A percentile compares a stretch with the other conserved stretches of the same genome.
phyloP scores from a whole-genome alignment of 2,329 filamentous ascomycete species.

The Beauveria asiatica region DNA sequence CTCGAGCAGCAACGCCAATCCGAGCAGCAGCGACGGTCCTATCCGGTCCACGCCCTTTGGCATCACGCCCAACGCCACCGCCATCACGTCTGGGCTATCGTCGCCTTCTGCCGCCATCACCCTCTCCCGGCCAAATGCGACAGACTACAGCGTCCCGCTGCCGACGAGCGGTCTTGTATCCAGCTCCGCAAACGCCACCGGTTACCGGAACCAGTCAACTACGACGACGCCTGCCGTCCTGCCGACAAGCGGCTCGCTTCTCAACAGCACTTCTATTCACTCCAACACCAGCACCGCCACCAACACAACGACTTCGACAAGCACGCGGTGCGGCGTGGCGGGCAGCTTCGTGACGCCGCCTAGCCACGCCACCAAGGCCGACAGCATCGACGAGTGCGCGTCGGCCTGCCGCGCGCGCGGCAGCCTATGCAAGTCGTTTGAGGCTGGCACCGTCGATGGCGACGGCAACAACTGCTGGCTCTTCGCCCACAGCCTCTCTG shows the following conservation, averaged over 20 bases:
- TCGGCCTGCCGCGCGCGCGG: constrained; percentile 3
- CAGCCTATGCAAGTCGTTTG: constrained; percentile 1
- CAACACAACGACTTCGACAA: not conserved
- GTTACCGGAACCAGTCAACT: not conserved
- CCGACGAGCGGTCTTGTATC: not conserved
- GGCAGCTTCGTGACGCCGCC: constrained; percentile 9
- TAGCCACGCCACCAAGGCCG: not conserved
- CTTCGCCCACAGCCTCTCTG: not conserved
- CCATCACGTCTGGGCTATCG: not conserved
- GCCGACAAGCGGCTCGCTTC: not conserved
- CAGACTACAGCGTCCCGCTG: not conserved
- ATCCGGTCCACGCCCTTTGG: not conserved
- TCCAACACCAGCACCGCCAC: not conserved
- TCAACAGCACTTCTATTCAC: not conserved
- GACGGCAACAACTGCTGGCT: constrained; percentile 11
- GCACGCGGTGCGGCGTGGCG: constrained; percentile 1
- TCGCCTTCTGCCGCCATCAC: not conserved
- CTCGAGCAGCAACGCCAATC: too few relatives aligned
- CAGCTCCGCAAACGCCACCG: not conserved
- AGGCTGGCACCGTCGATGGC: constrained; percentile 10
- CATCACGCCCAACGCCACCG: not conserved
- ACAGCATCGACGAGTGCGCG: constrained; percentile 6
- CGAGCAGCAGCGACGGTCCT: not conserved
- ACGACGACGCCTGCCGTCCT: not conserved
- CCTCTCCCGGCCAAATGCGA: not conserved